These are phyloP conservation scores for Plantago elongata DNA, from an alignment of 257 asterid genomes.

Conservation along the genomic window DNA sequence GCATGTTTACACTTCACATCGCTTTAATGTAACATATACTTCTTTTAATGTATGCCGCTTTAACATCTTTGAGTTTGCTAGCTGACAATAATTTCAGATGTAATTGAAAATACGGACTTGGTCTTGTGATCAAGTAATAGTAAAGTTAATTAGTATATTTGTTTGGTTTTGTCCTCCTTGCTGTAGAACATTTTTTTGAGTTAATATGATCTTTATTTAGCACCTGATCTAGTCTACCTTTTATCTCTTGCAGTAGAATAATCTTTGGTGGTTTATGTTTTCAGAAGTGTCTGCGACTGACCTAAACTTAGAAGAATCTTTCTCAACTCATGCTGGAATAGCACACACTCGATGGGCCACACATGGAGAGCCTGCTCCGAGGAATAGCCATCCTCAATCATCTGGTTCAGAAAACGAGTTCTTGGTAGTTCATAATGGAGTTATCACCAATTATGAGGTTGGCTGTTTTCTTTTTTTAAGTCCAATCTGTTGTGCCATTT, in stretches of 20 bases:
- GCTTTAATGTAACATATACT: too few relatives aligned
- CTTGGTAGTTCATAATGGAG: slow-evolving; percentile 93
- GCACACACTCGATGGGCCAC: slow-evolving; percentile 99
- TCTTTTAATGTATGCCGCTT: too few relatives aligned
- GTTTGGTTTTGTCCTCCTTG: neutral
- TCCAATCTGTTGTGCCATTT: neutral
- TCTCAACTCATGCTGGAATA: slow-evolving; percentile 81
- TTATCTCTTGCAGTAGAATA: neutral
- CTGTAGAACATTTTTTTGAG: too few relatives aligned
- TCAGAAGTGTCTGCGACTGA: slow-evolving; percentile 75
- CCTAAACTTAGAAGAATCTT: slow-evolving; percentile 81
- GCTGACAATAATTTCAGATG: too few relatives aligned
- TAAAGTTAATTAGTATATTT: too few relatives aligned
- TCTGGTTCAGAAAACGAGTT: slow-evolving; percentile 79
- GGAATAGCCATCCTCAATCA: slow-evolving; percentile 93
- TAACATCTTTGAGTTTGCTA: too few relatives aligned
- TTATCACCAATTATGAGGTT: slow-evolving; percentile 95
- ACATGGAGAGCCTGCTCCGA: slow-evolving; percentile 97
- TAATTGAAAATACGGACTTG: too few relatives aligned
- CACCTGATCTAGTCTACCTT: neutral
- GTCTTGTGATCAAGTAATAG: too few relatives aligned
- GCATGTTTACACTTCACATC: too few relatives aligned
- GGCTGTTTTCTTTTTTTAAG: neutral
- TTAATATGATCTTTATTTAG: too few relatives aligned
- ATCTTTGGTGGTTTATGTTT: slow-evolving; percentile 21